Percentiles rank a stretch among this genome's conserved stretches.
These are phyloP conservation scores for Silene latifolia DNA, from an alignment of 148 eudicot species.

Conservation along the genomic window DNA sequence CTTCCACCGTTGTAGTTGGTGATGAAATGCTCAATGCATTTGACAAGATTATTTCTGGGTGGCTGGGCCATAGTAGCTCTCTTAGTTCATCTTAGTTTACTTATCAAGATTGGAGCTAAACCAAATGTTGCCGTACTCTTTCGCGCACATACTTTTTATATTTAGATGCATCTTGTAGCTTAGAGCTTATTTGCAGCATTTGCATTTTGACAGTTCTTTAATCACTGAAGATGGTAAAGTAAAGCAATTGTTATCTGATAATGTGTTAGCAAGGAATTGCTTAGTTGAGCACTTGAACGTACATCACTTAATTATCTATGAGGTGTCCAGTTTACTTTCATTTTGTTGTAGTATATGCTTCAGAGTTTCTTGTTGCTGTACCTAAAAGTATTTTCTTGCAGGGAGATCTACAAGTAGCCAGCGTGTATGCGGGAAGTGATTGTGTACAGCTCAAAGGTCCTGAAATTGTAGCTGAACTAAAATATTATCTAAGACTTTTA, in stretches of 20 bases:
- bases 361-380: slow-evolving; percentile 6
- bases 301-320: not conserved
- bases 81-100: not conserved
- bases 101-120: not conserved
- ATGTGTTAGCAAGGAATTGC: not conserved
- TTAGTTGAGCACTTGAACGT: not conserved
- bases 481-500: slow-evolving; percentile 55
- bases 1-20: too few relatives aligned
- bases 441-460: slow-evolving; percentile 64
- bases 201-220: not conserved
- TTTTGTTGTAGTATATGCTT: not conserved
- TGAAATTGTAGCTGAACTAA: slow-evolving; percentile 57
- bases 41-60: too few relatives aligned
- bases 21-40: too few relatives aligned
- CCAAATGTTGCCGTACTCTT: not conserved
- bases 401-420: slow-evolving; percentile 78
- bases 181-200: not conserved
- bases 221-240: not conserved
- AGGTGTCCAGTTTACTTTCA: not conserved
- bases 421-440: slow-evolving; percentile 79
- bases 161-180: too few relatives aligned
- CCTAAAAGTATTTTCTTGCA: slow-evolving; percentile 32
- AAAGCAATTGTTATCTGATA: too few relatives aligned
- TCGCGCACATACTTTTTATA: too few relatives aligned
- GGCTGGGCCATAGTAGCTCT: too few relatives aligned